Percentiles rank a stretch among this genome's conserved stretches.
Conservation (phyloP, 1,284 basidiomycete genomes). For the Salmacisia buchloeana region DNA sequence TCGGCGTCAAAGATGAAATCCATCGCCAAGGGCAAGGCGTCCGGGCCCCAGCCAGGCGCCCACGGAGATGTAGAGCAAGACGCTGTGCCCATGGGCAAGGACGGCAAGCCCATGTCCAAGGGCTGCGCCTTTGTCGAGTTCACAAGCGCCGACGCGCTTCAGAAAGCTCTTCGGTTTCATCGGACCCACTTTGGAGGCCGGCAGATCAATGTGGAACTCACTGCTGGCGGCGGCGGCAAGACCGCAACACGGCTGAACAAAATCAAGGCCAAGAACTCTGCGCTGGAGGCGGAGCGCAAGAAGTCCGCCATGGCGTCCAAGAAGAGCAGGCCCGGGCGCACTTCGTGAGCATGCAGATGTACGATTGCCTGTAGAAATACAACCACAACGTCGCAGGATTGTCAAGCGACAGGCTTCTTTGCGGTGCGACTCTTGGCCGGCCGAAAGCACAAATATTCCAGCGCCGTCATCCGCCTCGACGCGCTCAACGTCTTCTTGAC, state of each 20-base stretch:
- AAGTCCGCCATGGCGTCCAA: conserved; percentile 27
- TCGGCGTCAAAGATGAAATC: conserved; percentile 46
- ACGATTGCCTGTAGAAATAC: too few species aligned
- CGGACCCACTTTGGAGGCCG: conserved; percentile 45
- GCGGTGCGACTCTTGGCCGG: conserved; percentile 12
- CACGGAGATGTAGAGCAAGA: background rate
- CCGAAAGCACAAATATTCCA: conserved; percentile 78
- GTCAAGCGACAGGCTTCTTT: conserved; percentile 2
- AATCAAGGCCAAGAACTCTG: conserved; percentile 44
- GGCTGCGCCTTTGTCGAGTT: conserved; percentile 50
- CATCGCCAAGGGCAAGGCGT: conserved; percentile 47
- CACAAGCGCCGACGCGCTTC: conserved; percentile 25
- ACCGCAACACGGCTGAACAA: conserved; percentile 33
- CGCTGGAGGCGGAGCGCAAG: conserved; percentile 39
- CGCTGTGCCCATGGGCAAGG: background rate
- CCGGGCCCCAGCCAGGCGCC: conserved; percentile 22
- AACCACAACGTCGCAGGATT: too few species aligned
- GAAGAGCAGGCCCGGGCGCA: too few species aligned
- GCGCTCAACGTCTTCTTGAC: conserved; percentile 84
- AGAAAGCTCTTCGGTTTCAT: conserved; percentile 47
- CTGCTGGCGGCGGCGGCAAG: conserved; percentile 48
- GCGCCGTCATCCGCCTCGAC: conserved; percentile 78
- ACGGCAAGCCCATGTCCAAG: conserved; percentile 27
- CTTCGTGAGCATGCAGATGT: too few species aligned
- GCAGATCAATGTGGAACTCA: conserved; percentile 49